These are phyloP conservation scores for Exsudoporus frostii DNA, from an alignment of 768 basidiomycete species.

Conservation along the genomic window DNA sequence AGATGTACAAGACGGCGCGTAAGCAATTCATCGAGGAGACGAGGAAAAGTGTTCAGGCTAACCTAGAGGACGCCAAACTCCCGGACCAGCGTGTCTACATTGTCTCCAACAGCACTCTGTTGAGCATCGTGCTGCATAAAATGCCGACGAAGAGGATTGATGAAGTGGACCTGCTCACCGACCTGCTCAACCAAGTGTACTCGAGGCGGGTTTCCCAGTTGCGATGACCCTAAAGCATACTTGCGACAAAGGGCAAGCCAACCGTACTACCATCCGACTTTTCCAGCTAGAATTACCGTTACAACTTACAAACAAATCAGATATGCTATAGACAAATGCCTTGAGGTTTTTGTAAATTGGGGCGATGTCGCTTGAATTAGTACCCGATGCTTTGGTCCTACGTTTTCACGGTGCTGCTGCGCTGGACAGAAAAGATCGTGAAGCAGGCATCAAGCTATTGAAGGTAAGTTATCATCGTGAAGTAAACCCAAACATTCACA, in stretches of 20 bases:
- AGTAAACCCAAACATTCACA: too few species aligned
- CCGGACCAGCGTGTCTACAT: slow-evolving; percentile 27
- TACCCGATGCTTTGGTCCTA: too few species aligned
- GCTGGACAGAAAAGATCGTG: too few species aligned
- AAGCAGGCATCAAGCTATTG: too few species aligned
- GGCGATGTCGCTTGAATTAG: too few species aligned
- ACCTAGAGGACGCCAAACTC: slow-evolving; percentile 18
- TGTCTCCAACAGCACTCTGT: slow-evolving; percentile 20
- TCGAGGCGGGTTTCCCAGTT: not conserved
- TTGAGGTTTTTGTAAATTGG: too few species aligned
- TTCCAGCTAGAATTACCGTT: too few species aligned
- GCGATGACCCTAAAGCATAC: not conserved
- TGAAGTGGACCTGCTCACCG: slow-evolving; percentile 12
- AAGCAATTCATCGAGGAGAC: slow-evolving; percentile 23
- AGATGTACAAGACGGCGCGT: slow-evolving; percentile 12
- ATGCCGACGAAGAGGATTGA: slow-evolving; percentile 13
- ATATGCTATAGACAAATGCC: too few species aligned
- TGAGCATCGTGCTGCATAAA: slow-evolving; percentile 9
- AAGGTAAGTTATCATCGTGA: too few species aligned
- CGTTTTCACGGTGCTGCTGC: too few species aligned
- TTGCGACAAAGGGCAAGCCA: not conserved
- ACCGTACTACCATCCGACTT: too few species aligned
- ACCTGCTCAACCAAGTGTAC: slow-evolving; percentile 10
- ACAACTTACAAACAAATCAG: too few species aligned
- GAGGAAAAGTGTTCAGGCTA: slow-evolving; percentile 13